Conservation (phyloP, 2,329 filamentous ascomycete genomes). For the Clonostachys rosea region DNA sequence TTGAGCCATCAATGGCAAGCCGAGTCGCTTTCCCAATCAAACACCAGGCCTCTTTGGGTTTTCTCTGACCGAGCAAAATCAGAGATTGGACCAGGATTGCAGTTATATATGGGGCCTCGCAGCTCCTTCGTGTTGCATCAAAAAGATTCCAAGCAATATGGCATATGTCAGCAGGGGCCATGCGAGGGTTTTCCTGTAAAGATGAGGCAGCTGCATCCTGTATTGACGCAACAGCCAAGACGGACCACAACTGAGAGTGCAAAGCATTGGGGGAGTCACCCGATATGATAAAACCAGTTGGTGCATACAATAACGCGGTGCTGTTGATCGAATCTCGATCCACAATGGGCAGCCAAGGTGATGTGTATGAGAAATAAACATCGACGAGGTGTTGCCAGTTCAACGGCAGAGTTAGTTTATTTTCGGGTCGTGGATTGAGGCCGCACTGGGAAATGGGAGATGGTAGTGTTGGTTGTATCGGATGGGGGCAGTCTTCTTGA, state of each 20-base stretch:
- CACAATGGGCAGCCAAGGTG: slow-evolving; percentile 72
- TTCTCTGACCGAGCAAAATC: slow-evolving; percentile 54
- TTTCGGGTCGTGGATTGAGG: neutral
- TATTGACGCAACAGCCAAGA: slow-evolving; percentile 51
- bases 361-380: slow-evolving; percentile 70
- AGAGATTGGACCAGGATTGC: slow-evolving; percentile 53
- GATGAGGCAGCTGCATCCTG: slow-evolving; percentile 32
- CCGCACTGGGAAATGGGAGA: neutral
- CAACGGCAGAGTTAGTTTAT: slow-evolving; percentile 30
- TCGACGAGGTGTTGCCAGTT: slow-evolving; percentile 61
- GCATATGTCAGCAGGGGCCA: slow-evolving; percentile 34
- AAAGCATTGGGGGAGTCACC: slow-evolving; percentile 21
- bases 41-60: slow-evolving; percentile 57
- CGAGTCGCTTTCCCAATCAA: slow-evolving; percentile 59
- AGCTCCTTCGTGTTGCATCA: slow-evolving; percentile 39
- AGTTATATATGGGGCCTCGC: slow-evolving; percentile 31
- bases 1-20: slow-evolving; percentile 23
- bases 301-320: slow-evolving; percentile 35
- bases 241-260: slow-evolving; percentile 55
- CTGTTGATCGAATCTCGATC: slow-evolving; percentile 59
- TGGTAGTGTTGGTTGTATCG: neutral
- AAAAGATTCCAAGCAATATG: slow-evolving; percentile 41
- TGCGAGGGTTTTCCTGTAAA: neutral
- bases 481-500: neutral
- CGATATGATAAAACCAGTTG: slow-evolving; percentile 20